These are phyloP conservation scores for Beta lomatogona DNA, from an alignment of 179 eudicot genomes.

Conservation along the genomic window DNA sequence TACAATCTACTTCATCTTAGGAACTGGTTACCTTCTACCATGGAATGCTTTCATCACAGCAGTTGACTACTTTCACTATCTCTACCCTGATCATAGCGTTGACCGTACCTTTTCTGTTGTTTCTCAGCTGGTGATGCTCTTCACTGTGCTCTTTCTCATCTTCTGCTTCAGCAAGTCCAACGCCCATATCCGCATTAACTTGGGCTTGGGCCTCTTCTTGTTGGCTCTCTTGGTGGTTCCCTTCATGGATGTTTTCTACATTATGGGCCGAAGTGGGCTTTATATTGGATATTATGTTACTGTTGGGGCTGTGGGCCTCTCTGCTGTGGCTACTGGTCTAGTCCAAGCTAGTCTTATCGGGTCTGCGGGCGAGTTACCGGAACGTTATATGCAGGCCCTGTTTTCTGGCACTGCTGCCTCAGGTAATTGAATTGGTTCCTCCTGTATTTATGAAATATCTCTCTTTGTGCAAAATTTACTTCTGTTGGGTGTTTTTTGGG, in stretches of 20 bases:
- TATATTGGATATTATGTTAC: slow-evolving; percentile 64
- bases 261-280: slow-evolving; percentile 58
- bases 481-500: neutral
- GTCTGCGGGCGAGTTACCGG: slow-evolving; percentile 79
- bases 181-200: slow-evolving; percentile 52
- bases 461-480: neutral
- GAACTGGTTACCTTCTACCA: slow-evolving; percentile 64
- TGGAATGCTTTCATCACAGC: slow-evolving; percentile 86
- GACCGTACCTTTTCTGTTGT: slow-evolving; percentile 71
- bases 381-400: slow-evolving; percentile 81
- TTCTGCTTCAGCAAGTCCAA: slow-evolving; percentile 45
- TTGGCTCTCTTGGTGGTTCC: slow-evolving; percentile 60
- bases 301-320: slow-evolving; percentile 54
- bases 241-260: slow-evolving; percentile 53
- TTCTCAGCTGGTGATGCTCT: slow-evolving; percentile 59
- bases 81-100: slow-evolving; percentile 66
- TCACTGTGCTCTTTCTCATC: slow-evolving; percentile 48
- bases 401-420: slow-evolving; percentile 83
- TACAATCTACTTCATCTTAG: slow-evolving; percentile 63
- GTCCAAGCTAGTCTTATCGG: slow-evolving; percentile 77
- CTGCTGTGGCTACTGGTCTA: slow-evolving; percentile 64
- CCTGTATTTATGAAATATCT: neutral
- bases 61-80: slow-evolving; percentile 75
- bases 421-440: slow-evolving; percentile 27
- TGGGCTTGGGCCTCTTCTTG: slow-evolving; percentile 63